These are phyloP conservation scores for Candida cerambycidarum DNA, from an alignment of 805 yeast species.

Conservation along the genomic window DNA sequence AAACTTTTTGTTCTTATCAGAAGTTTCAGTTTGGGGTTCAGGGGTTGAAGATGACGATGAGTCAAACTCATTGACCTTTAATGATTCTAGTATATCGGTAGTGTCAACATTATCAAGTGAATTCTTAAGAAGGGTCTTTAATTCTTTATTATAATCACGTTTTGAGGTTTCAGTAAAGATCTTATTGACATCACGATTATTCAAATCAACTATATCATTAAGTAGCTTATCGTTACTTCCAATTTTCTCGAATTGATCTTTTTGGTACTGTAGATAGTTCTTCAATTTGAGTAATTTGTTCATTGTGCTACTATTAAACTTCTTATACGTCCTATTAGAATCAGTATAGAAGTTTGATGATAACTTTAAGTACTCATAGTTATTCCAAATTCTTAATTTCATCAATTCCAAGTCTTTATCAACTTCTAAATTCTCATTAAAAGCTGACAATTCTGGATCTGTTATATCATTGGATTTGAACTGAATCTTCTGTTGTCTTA, in stretches of 20 bases:
- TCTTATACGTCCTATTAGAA: constrained; percentile 33
- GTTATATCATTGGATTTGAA: constrained; percentile 16
- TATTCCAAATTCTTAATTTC: constrained; percentile 28
- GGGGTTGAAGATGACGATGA: constrained; percentile 3
- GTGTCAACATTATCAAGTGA: constrained; percentile 3
- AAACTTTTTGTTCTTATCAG: not conserved
- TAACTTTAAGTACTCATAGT: constrained; percentile 33
- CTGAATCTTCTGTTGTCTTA: constrained; percentile 26
- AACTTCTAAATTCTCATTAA: constrained; percentile 19
- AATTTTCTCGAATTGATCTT: constrained; percentile 24
- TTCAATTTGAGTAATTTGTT: constrained; percentile 40
- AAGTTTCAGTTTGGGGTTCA: constrained; percentile 2
- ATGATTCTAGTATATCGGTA: constrained; percentile 8
- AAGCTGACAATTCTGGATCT: constrained; percentile 30
- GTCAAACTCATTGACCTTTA: constrained; percentile 11
- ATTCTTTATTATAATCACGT: constrained; percentile 28
- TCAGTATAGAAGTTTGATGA: constrained; percentile 36
- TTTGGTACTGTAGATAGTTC: constrained; percentile 39
- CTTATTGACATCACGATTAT: constrained; percentile 17
- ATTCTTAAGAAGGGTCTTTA: constrained; percentile 26
- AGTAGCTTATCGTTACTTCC: constrained; percentile 13
- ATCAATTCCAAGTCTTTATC: constrained; percentile 34
- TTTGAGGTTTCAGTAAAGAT: constrained; percentile 23
- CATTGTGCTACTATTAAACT: constrained; percentile 26
- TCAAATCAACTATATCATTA: constrained; percentile 22